Evolutionary conservation across 139 green algal genomes (phyloP).

Genomic region (Cymbomonas tetramitiformis): DNA sequence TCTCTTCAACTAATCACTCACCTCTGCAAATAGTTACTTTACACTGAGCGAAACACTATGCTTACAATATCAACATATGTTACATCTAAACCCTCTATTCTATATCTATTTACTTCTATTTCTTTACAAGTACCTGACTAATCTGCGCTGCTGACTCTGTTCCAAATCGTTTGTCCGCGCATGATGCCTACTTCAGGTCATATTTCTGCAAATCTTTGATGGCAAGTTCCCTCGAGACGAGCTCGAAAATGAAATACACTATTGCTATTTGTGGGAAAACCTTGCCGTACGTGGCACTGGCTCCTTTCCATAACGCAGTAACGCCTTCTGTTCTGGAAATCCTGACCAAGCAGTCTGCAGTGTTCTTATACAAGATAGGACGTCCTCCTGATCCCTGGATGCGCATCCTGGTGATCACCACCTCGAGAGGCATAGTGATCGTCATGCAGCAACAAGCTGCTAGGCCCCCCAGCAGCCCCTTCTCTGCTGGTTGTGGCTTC

Average conservation of each 20-base stretch:
- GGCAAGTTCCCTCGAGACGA: neutral
- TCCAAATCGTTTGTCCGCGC: no score
- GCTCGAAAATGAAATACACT: conserved; percentile 12
- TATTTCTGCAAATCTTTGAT: neutral
- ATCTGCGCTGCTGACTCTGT: no score
- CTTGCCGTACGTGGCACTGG: conserved; percentile 2
- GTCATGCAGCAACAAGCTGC: conserved; percentile 11
- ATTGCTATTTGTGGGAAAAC: conserved; percentile 9
- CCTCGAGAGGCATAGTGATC: conserved; percentile 12
- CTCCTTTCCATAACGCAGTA: neutral
- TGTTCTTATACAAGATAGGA: conserved; percentile 16
- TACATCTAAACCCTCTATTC: no score
- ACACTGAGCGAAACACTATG: no score
- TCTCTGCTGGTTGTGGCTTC: conserved; percentile 8
- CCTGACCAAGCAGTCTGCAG: conserved; percentile 1
- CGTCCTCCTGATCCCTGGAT: conserved; percentile 1
- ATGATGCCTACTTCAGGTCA: no score
- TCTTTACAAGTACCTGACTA: no score
- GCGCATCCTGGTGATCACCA: conserved; percentile 12
- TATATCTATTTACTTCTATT: no score
- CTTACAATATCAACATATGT: no score
- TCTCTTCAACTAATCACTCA: no score
- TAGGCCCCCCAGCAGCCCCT: conserved; percentile 7
- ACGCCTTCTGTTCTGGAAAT: conserved; percentile 4
- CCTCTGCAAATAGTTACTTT: no score